Conservation (phyloP, 2,329 filamentous ascomycete species). For the Ophiobolus disseminans region DNA sequence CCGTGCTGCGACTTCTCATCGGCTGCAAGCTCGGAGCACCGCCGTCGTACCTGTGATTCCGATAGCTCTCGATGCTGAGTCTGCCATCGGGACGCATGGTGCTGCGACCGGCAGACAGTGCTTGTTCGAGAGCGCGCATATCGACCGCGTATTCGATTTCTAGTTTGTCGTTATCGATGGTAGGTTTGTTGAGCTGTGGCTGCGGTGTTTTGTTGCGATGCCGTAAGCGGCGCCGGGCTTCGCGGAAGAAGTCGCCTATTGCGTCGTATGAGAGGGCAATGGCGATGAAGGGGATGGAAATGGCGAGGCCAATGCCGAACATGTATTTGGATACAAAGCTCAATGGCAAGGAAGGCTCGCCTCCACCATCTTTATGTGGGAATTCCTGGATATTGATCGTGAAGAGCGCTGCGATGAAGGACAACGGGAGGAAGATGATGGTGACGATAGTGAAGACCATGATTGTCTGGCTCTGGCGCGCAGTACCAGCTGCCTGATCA, state of each 20-base stretch:
- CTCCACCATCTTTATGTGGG: conserved; percentile 40
- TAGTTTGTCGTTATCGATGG: conserved; percentile 16
- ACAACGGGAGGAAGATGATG: conserved; percentile 63
- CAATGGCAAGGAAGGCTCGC: conserved; percentile 50
- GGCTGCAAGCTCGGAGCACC: conserved; percentile 30
- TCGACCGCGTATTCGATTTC: conserved; percentile 30
- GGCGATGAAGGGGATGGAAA: conserved; percentile 59
- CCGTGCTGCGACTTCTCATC: conserved; percentile 44
- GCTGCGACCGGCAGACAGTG: conserved; percentile 35
- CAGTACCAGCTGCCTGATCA: conserved; percentile 67
- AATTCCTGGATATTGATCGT: conserved; percentile 62
- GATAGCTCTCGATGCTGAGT: conserved; percentile 39
- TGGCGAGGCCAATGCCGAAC: conserved; percentile 62
- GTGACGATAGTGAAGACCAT: conserved; percentile 68
- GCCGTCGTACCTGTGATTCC: conserved; percentile 22
- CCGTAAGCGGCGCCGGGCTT: conserved; percentile 26
- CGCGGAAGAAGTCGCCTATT: conserved; percentile 42
- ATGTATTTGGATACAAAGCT: conserved; percentile 63
- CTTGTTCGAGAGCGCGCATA: conserved; percentile 35
- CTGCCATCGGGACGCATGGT: conserved; percentile 28
- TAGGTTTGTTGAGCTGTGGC: conserved; percentile 6
- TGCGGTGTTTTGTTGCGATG: conserved; percentile 10
- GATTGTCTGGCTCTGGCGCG: conserved; percentile 63
- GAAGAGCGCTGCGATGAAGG: conserved; percentile 64
- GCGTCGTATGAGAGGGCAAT: conserved; percentile 56